These are phyloP conservation scores for Boechera divaricarpa DNA, from an alignment of 345 rosid species.

Conservation along the genomic window DNA sequence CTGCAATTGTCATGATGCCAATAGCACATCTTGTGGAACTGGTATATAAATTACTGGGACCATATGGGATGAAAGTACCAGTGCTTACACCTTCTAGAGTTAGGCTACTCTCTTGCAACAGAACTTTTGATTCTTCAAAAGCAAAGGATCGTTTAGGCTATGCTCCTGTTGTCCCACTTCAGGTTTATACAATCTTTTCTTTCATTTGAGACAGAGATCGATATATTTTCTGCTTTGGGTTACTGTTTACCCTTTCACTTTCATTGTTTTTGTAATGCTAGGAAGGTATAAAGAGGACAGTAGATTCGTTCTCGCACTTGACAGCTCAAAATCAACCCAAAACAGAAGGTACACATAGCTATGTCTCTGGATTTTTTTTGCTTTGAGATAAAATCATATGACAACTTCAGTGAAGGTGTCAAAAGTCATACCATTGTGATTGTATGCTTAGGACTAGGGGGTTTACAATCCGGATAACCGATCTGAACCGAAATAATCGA, in stretches of 20 bases:
- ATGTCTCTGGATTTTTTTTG: not conserved
- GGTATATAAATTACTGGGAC: constrained; percentile 67
- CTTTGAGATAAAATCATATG: constrained; percentile 9
- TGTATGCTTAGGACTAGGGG: not conserved
- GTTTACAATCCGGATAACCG: not conserved
- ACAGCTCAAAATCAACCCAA: constrained; percentile 58
- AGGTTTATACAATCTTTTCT: constrained; percentile 57
- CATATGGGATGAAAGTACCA: constrained; percentile 91
- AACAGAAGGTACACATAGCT: constrained; percentile 65
- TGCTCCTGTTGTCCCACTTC: constrained; percentile 69
- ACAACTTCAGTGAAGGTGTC: not conserved
- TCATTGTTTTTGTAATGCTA: constrained; percentile 36
- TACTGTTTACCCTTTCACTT: constrained; percentile 11
- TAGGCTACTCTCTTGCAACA: constrained; percentile 80
- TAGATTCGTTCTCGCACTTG: constrained; percentile 77
- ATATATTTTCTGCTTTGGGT: not conserved
- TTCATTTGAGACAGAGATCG: constrained; percentile 5
- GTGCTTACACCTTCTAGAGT: constrained; percentile 92
- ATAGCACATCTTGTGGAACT: constrained; percentile 77
- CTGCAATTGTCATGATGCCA: constrained; percentile 80
- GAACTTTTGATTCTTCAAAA: constrained; percentile 79
- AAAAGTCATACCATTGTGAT: not conserved
- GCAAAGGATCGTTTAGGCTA: constrained; percentile 88
- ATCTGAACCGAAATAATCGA: not conserved
- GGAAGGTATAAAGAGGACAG: constrained; percentile 84